phyloP scores from a whole-genome alignment of 805 yeast genomes.

The Saccharomycopsis oosterbeekiorum region DNA sequence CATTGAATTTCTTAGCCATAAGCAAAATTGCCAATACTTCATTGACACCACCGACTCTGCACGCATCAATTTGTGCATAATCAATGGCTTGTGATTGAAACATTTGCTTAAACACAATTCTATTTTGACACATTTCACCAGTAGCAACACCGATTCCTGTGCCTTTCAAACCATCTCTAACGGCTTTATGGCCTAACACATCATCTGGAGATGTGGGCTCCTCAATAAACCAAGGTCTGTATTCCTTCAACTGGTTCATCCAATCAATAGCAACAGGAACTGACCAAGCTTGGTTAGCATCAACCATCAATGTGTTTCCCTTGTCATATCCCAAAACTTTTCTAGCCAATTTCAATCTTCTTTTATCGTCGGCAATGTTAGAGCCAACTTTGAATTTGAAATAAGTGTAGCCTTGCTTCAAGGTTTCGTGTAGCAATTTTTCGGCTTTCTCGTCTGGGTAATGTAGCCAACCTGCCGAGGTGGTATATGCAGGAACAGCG shows the following conservation, averaged over 20 bases:
- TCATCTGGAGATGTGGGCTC: constrained; percentile 31
- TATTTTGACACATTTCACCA: constrained; percentile 29
- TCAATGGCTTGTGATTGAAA: constrained; percentile 25
- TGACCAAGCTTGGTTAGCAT: constrained; percentile 30
- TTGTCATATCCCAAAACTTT: constrained; percentile 32
- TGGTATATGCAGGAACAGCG: constrained; percentile 36
- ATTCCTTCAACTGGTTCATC: constrained; percentile 24
- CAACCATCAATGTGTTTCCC: constrained; percentile 25
- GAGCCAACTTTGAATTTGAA: constrained; percentile 36
- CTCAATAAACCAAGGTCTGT: constrained; percentile 28
- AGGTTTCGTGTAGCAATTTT: constrained; percentile 25
- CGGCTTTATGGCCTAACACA: constrained; percentile 25
- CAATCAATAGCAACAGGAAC: constrained; percentile 28
- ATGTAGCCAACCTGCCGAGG: constrained; percentile 38
- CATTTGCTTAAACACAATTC: constrained; percentile 27
- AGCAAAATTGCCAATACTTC: constrained; percentile 27
- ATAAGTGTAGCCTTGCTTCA: constrained; percentile 30
- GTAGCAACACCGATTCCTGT: constrained; percentile 28
- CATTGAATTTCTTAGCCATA: constrained; percentile 26
- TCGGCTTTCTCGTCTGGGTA: constrained; percentile 34
- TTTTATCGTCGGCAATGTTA: constrained; percentile 28
- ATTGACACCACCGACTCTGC: constrained; percentile 29
- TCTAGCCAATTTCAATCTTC: constrained; percentile 29
- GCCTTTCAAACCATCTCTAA: constrained; percentile 25
- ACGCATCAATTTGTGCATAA: constrained; percentile 26